phyloP scores from a whole-genome alignment of 176 grass and related monocot genomes.

The Ensete ventricosum region DNA sequence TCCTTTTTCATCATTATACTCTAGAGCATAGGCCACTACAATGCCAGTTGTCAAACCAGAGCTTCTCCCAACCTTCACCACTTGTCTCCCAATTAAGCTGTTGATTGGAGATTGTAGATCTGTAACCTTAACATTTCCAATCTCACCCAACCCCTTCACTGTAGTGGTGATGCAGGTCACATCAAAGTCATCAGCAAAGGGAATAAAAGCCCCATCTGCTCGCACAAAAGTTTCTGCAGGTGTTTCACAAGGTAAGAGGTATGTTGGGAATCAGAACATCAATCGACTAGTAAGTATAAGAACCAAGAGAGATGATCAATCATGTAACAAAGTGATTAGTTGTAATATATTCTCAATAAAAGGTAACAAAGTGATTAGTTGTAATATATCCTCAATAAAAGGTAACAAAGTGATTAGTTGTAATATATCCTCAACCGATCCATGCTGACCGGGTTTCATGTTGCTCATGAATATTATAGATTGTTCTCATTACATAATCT shows the following conservation, averaged over 20 bases:
- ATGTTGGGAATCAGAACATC: slow-evolving; percentile 46
- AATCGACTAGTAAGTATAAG: not conserved
- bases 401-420: not conserved
- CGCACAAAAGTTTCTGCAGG: slow-evolving; percentile 95
- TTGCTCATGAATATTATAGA: too few species aligned
- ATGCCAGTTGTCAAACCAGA: slow-evolving; percentile 85
- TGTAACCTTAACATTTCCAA: slow-evolving; percentile 77
- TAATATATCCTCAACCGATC: not conserved
- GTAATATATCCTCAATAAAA: not conserved
- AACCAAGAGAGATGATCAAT: not conserved
- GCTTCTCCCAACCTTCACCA: slow-evolving; percentile 86
- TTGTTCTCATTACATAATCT: not conserved
- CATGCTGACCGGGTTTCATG: not conserved
- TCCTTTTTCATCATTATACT: slow-evolving; percentile 96
- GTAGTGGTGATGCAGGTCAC: slow-evolving; percentile 59
- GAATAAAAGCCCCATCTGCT: slow-evolving; percentile 87
- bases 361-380: not conserved
- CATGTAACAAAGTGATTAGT: not conserved
- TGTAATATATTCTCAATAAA: not conserved
- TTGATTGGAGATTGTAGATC: slow-evolving; percentile 75
- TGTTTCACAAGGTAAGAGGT: slow-evolving; percentile 22
- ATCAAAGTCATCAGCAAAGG: slow-evolving; percentile 85
- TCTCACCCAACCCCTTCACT: slow-evolving; percentile 74
- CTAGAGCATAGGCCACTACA: slow-evolving; percentile 84
- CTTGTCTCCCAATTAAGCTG: slow-evolving; percentile 72